These are phyloP conservation scores for Fusarium piperis DNA, from an alignment of 2,329 filamentous ascomycete genomes.

Conservation along the genomic window DNA sequence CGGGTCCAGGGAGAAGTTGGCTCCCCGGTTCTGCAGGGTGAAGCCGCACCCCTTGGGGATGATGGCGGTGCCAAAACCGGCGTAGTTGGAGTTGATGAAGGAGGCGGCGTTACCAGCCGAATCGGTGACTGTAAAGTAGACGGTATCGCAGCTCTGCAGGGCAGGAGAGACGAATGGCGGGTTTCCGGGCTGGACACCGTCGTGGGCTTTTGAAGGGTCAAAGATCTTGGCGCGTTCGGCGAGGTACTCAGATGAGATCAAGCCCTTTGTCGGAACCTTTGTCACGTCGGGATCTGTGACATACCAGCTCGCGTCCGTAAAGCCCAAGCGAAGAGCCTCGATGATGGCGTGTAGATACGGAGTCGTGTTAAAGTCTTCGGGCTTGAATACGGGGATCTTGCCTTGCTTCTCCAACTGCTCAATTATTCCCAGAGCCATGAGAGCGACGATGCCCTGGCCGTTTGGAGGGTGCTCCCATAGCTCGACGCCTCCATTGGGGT, in stretches of 20 bases:
- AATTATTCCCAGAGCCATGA: slow-evolving; percentile 93
- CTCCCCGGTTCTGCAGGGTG: slow-evolving; percentile 91
- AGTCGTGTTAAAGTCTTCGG: slow-evolving; percentile 81
- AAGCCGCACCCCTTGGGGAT: slow-evolving; percentile 89
- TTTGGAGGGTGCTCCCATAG: slow-evolving; percentile 98
- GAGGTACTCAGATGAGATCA: slow-evolving; percentile 81
- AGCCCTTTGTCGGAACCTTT: slow-evolving; percentile 73
- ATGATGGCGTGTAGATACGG: slow-evolving; percentile 87
- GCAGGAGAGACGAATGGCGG: slow-evolving; percentile 71
- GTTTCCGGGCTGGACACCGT: slow-evolving; percentile 70
- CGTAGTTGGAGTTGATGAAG: slow-evolving; percentile 97
- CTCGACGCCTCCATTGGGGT: slow-evolving; percentile 67
- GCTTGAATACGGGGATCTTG: slow-evolving; percentile 75
- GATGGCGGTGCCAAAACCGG: slow-evolving; percentile 87
- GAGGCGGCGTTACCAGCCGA: slow-evolving; percentile 86
- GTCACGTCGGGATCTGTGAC: slow-evolving; percentile 82
- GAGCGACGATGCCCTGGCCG: slow-evolving; percentile 91
- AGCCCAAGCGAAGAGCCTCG: slow-evolving; percentile 87
- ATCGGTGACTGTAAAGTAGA: slow-evolving; percentile 92
- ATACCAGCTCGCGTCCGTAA: slow-evolving; percentile 91
- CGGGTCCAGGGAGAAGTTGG: slow-evolving; percentile 79
- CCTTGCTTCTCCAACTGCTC: slow-evolving; percentile 82
- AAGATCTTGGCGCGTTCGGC: slow-evolving; percentile 72
- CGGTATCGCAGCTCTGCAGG: slow-evolving; percentile 87
- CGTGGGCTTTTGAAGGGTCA: slow-evolving; percentile 66